Evolutionary conservation across 768 basidiomycete genomes (phyloP).

Genomic region (Agaricus subrufescens): DNA sequence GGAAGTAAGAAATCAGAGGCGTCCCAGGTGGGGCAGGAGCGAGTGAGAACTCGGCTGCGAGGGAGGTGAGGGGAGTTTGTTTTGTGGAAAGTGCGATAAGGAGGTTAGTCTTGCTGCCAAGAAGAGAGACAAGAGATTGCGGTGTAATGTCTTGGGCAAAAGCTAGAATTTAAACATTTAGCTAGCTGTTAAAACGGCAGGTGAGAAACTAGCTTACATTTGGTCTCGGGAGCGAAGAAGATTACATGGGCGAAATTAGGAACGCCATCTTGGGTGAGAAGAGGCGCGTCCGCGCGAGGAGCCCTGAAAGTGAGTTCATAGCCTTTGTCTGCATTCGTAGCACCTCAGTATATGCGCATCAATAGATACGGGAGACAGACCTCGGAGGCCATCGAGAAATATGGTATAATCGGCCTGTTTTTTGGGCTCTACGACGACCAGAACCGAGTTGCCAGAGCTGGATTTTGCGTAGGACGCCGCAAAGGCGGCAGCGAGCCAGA

Average conservation of each 20-base stretch:
- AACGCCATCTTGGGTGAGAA: slow-evolving; percentile 64
- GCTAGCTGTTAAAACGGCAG: background rate
- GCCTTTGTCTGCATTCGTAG: slow-evolving; percentile 54
- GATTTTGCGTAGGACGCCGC: slow-evolving; percentile 50
- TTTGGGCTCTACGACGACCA: slow-evolving; percentile 77
- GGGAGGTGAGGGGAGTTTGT: slow-evolving; percentile 66
- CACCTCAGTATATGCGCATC: slow-evolving; percentile 1
- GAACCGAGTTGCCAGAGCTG: slow-evolving; percentile 77
- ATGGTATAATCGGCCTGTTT: slow-evolving; percentile 71
- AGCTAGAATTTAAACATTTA: slow-evolving; percentile 32
- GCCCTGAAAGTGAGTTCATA: slow-evolving; percentile 84
- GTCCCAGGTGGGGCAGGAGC: slow-evolving; percentile 82
- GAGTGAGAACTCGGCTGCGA: slow-evolving; percentile 90
- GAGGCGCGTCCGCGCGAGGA: slow-evolving; percentile 69
- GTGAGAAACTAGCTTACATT: slow-evolving; percentile 49
- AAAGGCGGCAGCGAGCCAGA: slow-evolving; percentile 28
- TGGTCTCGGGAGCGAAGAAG: slow-evolving; percentile 79
- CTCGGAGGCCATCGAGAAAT: slow-evolving; percentile 77
- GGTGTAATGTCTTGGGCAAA: slow-evolving; percentile 75
- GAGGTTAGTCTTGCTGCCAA: slow-evolving; percentile 73
- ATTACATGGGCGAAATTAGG: slow-evolving; percentile 83
- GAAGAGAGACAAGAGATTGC: slow-evolving; percentile 69
- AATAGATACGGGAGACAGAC: slow-evolving; percentile 32
- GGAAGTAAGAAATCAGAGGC: slow-evolving; percentile 84
- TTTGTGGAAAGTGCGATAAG: slow-evolving; percentile 77